Base-by-base conservation (phyloP, 169 alveolate species). In the Neospora caninum region DNA sequence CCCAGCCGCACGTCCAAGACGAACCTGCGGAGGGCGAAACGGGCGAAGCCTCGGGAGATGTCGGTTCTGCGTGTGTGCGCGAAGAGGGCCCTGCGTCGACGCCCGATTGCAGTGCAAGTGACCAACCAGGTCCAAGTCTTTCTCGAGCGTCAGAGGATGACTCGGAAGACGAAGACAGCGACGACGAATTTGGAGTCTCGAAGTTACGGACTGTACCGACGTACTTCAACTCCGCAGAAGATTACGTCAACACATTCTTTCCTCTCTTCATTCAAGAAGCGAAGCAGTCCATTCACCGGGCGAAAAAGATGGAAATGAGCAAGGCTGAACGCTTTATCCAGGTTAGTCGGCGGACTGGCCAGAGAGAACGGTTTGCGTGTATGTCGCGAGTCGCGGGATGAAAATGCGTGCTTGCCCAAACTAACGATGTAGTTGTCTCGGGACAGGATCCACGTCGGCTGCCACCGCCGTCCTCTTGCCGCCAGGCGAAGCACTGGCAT, bases 231-330 rank as follows among this genome's bases (percentile, higher is more conserved):
- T 16, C 34, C 16, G 69, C 43, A 38, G 41, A 69, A 58, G 88
- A 80, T 36, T 94, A 94, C 91, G 89, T 88, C 29, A 93, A 93
- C 64, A 82, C 83, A 41, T 88, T 94, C n/a, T 41, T 82, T 9
- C 96, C 96, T 34, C 88, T 94, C 49, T 91, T 94, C 86, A 82
- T 88, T 25, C 91, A 88, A 45, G 96, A 94, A 93, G 93, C 96
- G 49, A 94, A 83, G 91, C 94, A 88, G 84, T 78, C 93, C 86
- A 78, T 94, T 27, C 92, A 93, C 2, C 88, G 96, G 25, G 94
- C 94, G 41, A 91, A 89, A 41, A 91, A 80, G 43, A 67, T 91
- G 69, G 96, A 94, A 53, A 58, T 93, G 88, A 87, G 94, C 45
- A 58, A 70, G 0, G 80, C 94, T 29, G 94, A 88, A 87, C 69